Base-by-base conservation (phyloP, 148 eudicot genomes). In the Fallopia convolvulus region DNA sequence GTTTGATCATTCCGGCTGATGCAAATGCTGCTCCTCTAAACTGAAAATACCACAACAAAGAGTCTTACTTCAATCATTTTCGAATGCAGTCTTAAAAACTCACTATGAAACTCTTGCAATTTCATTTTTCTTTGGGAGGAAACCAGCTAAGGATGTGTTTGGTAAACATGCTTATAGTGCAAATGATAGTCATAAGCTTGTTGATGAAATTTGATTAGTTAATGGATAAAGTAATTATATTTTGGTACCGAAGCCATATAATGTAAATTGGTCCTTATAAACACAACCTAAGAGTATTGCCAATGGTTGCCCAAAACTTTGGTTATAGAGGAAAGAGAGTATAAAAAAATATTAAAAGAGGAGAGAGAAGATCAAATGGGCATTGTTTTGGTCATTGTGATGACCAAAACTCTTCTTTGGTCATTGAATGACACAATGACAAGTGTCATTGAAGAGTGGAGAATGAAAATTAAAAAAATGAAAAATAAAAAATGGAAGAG, bases 1-100 rank as follows among this genome's bases (percentile, higher is more conserved):
- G 84, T 76, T 80, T 87, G 80, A 88, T 86, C 85, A 86, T 84
- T 58, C 73, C 77, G 44, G 83, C 85, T 18, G 90, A 82, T 63
- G 83, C 85, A 78, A 82, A 77, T 74, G 84, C 85, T 36, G 80
- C 80, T 87, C 85, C 83, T 58, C 83, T 78, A 41, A 83, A 82
- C 89, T 89, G 84, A 60, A 79, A 70, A 60, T 4, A 41, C 56
- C 36, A 73, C 56, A 49, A 72, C 52, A 33, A 18, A 2, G 12
- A 79, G 47, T 44, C 47, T 20, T 77, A 55, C 14, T 7, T 50
- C 55, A 70, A 39, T 68, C 72, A 17, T 30, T 3, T 42, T 76
- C n/a, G 15, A 65, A 65, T 32, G 12, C 32, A 36, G n/a, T 36
- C 26, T n/a, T 55, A 55, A 55, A 20, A 55, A 55, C 5, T 18